Percentiles rank a stretch among this genome's conserved stretches.
Evolutionary conservation across 2,329 filamentous ascomycete species (phyloP).

Genomic region (Metarhizium humberi): DNA sequence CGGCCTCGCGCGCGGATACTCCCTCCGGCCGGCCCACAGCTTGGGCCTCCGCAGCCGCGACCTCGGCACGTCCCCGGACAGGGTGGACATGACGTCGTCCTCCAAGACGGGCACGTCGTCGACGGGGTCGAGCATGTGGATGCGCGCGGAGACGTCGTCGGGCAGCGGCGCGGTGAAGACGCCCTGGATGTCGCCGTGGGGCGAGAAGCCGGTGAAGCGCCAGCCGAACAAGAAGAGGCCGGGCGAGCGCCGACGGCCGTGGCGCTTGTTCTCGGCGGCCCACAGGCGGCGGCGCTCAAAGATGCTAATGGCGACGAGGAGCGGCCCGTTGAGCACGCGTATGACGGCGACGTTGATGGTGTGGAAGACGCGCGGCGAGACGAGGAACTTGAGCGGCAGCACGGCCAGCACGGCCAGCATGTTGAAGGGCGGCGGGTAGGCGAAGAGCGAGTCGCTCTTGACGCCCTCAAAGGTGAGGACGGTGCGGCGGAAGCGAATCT

Average conservation of each 20-base stretch:
- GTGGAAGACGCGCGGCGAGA: slow-evolving; percentile 58
- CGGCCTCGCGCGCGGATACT: slow-evolving; percentile 6
- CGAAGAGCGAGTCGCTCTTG: slow-evolving; percentile 62
- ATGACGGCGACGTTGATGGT: slow-evolving; percentile 60
- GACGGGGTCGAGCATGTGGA: slow-evolving; percentile 24
- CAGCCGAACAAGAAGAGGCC: slow-evolving; percentile 17
- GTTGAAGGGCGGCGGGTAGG: slow-evolving; percentile 63
- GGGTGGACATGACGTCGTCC: slow-evolving; percentile 20
- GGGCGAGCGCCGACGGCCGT: background rate
- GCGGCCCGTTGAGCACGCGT: slow-evolving; percentile 52
- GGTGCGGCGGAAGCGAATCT: slow-evolving; percentile 62
- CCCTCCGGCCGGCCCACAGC: slow-evolving; percentile 4
- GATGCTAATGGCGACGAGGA: slow-evolving; percentile 50
- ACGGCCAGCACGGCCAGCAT: slow-evolving; percentile 53
- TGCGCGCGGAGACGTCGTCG: slow-evolving; percentile 23
- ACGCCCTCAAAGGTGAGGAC: slow-evolving; percentile 68
- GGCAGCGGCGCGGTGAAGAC: slow-evolving; percentile 53
- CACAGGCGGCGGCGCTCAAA: slow-evolving; percentile 51
- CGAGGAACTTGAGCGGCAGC: slow-evolving; percentile 54
- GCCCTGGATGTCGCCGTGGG: slow-evolving; percentile 50
- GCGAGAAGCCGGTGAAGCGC: slow-evolving; percentile 40
- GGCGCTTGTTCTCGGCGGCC: slow-evolving; percentile 11
- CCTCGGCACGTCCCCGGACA: slow-evolving; percentile 15
- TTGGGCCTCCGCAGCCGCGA: slow-evolving; percentile 5
- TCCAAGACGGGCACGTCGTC: slow-evolving; percentile 24